Evolutionary conservation across 2,329 filamentous ascomycete species (phyloP).

Genomic region (Aspergillus udagawae): DNA sequence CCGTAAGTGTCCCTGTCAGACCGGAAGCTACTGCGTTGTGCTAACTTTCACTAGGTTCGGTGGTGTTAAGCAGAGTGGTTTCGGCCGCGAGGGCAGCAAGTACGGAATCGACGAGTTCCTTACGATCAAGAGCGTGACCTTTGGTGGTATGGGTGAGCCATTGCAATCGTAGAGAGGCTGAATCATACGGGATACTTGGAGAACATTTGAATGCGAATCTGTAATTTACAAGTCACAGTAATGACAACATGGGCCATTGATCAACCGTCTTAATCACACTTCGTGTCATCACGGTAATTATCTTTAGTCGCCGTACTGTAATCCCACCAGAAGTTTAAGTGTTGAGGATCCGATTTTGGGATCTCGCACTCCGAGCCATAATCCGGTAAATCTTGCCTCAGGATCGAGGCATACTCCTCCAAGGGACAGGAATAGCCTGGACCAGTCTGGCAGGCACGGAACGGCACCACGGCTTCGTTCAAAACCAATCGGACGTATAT

Average conservation of each 20-base stretch:
- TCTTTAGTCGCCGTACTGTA: conserved; percentile 2
- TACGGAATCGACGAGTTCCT: conserved; percentile 76
- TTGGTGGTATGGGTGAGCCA: conserved; percentile 60
- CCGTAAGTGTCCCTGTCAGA: conserved; percentile 34
- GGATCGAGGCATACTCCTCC: conserved; percentile 8
- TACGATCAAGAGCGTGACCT: conserved; percentile 64
- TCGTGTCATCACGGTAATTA: neutral
- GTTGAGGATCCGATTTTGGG: conserved; percentile 10
- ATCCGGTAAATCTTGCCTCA: conserved; percentile 6
- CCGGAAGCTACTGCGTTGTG: neutral
- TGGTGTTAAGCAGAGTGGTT: conserved; percentile 77
- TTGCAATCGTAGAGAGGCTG: conserved; percentile 43
- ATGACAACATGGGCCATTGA: neutral
- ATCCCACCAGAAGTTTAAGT: conserved; percentile 16
- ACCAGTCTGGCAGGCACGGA: conserved; percentile 12
- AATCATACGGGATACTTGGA: neutral
- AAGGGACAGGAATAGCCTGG: conserved; percentile 18
- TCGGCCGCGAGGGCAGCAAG: conserved; percentile 72
- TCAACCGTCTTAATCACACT: neutral
- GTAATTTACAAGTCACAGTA: neutral
- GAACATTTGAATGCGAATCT: neutral
- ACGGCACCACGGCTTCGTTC: conserved; percentile 21
- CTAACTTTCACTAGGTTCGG: conserved; percentile 55
- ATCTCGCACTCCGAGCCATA: conserved; percentile 10
- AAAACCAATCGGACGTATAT: conserved; percentile 18